Conservation (phyloP, 257 asterid genomes). For the Ballota nigra region DNA sequence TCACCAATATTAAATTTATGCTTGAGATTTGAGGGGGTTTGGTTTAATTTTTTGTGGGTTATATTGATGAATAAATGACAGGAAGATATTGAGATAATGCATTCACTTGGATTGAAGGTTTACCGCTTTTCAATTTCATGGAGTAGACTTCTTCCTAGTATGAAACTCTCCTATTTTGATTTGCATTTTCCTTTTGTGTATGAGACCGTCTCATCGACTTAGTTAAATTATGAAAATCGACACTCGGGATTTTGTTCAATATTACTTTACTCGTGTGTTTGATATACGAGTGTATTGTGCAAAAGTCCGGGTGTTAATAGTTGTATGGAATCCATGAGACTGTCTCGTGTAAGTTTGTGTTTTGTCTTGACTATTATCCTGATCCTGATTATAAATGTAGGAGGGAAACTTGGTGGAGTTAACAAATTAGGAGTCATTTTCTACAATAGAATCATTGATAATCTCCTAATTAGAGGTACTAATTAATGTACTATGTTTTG, state of each 20-base stretch:
- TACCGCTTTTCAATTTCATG: conserved; percentile 87
- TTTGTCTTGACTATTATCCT: background rate
- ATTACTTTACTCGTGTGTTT: too few species aligned
- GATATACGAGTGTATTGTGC: too few species aligned
- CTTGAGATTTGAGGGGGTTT: too few species aligned
- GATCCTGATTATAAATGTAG: conserved; percentile 34
- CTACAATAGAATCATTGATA: conserved; percentile 52
- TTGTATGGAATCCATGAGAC: too few species aligned
- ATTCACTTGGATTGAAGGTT: conserved; percentile 58
- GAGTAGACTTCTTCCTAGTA: conserved; percentile 84
- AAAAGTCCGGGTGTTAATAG: too few species aligned
- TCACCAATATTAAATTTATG: background rate
- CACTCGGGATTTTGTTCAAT: too few species aligned
- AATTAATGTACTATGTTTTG: too few species aligned
- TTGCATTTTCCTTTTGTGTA: too few species aligned
- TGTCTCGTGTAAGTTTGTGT: too few species aligned
- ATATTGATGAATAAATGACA: conserved; percentile 17
- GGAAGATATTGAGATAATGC: conserved; percentile 75
- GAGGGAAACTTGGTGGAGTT: conserved; percentile 59
- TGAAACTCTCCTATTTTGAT: background rate
- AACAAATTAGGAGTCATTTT: conserved; percentile 48
- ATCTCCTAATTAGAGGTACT: conserved; percentile 53
- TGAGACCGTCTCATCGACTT: background rate
- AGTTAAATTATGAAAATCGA: too few species aligned
- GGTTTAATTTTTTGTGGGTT: background rate